A percentile compares a stretch with the other conserved stretches of the same genome.
These are phyloP conservation scores for Metarhizium rileyi DNA, from an alignment of 2,329 filamentous ascomycete genomes.

Conservation along the genomic window DNA sequence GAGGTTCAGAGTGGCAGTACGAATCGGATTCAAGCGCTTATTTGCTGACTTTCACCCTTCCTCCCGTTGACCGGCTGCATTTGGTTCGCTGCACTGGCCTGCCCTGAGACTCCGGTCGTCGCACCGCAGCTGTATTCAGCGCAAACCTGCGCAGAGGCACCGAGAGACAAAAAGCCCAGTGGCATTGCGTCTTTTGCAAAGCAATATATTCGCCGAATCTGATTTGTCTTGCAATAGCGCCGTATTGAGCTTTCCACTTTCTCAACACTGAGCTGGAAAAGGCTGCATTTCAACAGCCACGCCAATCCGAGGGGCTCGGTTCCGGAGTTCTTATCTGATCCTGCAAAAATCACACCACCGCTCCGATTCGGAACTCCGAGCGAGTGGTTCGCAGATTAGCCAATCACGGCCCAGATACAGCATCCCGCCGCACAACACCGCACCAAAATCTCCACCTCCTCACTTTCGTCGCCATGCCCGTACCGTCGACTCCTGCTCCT, in stretches of 20 bases:
- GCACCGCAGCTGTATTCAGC: neutral
- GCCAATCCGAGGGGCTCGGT: neutral
- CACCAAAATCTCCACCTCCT: conserved; percentile 6
- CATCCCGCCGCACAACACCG: conserved; percentile 6
- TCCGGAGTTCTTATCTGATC: conserved; percentile 7
- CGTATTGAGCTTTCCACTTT: neutral
- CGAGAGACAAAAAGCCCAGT: neutral
- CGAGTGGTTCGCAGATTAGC: conserved; percentile 2
- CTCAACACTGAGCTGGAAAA: neutral
- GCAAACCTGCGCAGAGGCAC: conserved; percentile 3
- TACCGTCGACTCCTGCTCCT: conserved; percentile 8
- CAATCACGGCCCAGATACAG: conserved; percentile 5
- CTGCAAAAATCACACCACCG: conserved; percentile 2
- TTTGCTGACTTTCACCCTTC: neutral
- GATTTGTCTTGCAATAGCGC: neutral
- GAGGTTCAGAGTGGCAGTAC: too few species aligned
- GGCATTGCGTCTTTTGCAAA: neutral
- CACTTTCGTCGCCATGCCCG: conserved; percentile 15
- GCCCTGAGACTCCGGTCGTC: neutral
- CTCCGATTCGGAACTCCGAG: conserved; percentile 19
- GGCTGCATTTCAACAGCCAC: neutral
- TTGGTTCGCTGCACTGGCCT: neutral
- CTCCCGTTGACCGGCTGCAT: neutral
- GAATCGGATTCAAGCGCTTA: neutral
- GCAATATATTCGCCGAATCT: neutral